Evolutionary conservation across 1,139 yeast species (phyloP).

Genomic region (Ogataea hybrid): DNA sequence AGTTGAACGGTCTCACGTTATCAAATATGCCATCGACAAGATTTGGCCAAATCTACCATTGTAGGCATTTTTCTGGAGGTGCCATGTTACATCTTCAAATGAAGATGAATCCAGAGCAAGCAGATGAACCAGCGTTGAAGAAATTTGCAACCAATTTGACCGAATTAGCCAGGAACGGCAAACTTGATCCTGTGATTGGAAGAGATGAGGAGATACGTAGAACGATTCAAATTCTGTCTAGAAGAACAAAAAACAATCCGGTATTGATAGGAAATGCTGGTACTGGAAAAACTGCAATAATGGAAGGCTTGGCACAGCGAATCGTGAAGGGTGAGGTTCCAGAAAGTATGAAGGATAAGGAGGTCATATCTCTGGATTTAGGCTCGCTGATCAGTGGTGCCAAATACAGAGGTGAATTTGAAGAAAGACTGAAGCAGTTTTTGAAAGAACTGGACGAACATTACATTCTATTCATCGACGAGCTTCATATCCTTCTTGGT

Average conservation of each 20-base stretch:
- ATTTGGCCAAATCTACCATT: no score
- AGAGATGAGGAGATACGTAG: constrained; percentile 93
- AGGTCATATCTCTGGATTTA: constrained; percentile 78
- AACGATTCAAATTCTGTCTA: constrained; percentile 85
- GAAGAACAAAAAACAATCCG: constrained; percentile 94
- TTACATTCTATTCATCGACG: constrained; percentile 86
- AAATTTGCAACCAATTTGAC: constrained; percentile 88
- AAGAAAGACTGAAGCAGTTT: constrained; percentile 80
- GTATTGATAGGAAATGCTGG: constrained; percentile 95
- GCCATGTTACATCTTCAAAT: constrained; percentile 17
- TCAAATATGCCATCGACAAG: no score
- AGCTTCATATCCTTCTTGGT: constrained; percentile 86
- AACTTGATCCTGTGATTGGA: constrained; percentile 95
- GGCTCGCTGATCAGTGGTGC: constrained; percentile 94
- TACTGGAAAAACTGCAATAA: constrained; percentile 94
- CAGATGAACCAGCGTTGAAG: constrained; percentile 74
- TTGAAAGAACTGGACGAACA: constrained; percentile 82
- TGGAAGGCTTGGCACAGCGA: constrained; percentile 95
- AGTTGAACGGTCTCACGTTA: no score
- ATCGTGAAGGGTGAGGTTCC: constrained; percentile 92
- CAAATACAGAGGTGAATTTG: constrained; percentile 96
- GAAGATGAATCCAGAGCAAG: constrained; percentile 46
- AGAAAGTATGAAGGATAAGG: constrained; percentile 83
- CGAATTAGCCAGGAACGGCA: constrained; percentile 82
- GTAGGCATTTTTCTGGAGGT: no score